Conservation (phyloP, 768 basidiomycete species). For the Holtermanniella nyarrowii region DNA sequence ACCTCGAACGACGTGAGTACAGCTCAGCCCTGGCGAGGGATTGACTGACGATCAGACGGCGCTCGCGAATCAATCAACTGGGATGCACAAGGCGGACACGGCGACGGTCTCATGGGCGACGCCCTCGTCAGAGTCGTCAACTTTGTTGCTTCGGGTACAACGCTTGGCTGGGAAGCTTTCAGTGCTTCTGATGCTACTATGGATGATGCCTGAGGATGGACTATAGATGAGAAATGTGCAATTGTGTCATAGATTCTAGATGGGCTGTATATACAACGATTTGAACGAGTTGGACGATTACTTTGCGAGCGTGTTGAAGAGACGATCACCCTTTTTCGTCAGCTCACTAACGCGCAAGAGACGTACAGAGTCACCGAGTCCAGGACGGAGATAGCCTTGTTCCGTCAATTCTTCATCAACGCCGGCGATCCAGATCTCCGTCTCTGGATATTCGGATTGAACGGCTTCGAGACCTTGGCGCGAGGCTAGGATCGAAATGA, state of each 20-base stretch:
- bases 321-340: slow-evolving; percentile 61
- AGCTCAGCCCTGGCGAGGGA: too few species aligned
- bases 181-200: not conserved
- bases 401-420: slow-evolving; percentile 62
- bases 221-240: not conserved
- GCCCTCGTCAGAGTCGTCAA: slow-evolving; percentile 25
- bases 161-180: slow-evolving; percentile 10
- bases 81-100: slow-evolving; percentile 40
- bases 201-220: not conserved
- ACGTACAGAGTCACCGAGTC: slow-evolving; percentile 79
- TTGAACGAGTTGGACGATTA: not conserved
- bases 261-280: too few species aligned
- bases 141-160: slow-evolving; percentile 29
- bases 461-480: slow-evolving; percentile 62
- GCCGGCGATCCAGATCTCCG: slow-evolving; percentile 74
- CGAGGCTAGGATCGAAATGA: slow-evolving; percentile 72
- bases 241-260: not conserved
- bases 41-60: slow-evolving; percentile 49
- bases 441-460: slow-evolving; percentile 55
- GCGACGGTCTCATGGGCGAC: slow-evolving; percentile 33
- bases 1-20: slow-evolving; percentile 65
- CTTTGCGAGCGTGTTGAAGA: slow-evolving; percentile 57
- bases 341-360: not conserved
- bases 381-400: slow-evolving; percentile 76
- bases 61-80: slow-evolving; percentile 56